These are phyloP conservation scores for Annulohypoxylon moriforme DNA, from an alignment of 495 filamentous ascomycete species.

Conservation along the genomic window DNA sequence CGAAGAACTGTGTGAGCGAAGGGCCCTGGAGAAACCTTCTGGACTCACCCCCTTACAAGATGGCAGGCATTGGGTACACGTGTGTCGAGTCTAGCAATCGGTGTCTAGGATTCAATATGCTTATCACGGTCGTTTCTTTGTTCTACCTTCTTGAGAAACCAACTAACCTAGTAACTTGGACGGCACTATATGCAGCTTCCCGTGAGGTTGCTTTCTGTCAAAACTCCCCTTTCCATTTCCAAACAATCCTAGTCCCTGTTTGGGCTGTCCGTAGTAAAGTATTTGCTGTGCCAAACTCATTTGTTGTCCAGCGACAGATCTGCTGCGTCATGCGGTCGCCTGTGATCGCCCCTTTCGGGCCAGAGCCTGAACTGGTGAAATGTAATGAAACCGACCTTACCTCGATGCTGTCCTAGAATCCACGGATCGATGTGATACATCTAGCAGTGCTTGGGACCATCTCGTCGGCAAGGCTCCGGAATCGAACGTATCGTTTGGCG, in stretches of 20 bases:
- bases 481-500: slow-evolving; percentile 43
- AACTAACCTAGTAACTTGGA: slow-evolving; percentile 50
- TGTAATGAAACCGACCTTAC: slow-evolving; percentile 56
- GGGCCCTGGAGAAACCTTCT: slow-evolving; percentile 39
- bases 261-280: slow-evolving; percentile 49
- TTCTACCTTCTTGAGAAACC: slow-evolving; percentile 54
- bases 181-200: slow-evolving; percentile 65
- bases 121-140: slow-evolving; percentile 56
- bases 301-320: slow-evolving; percentile 55
- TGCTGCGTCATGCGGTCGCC: slow-evolving; percentile 58
- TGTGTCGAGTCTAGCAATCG: slow-evolving; percentile 63
- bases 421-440: slow-evolving; percentile 47
- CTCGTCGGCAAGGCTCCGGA: slow-evolving; percentile 45
- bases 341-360: slow-evolving; percentile 56
- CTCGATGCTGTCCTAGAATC: slow-evolving; percentile 53
- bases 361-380: slow-evolving; percentile 49
- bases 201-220: slow-evolving; percentile 57
- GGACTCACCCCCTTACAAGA: slow-evolving; percentile 36
- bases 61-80: slow-evolving; percentile 52
- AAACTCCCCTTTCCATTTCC: slow-evolving; percentile 52
- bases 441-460: slow-evolving; percentile 37
- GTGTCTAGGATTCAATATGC: slow-evolving; percentile 51
- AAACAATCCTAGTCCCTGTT: slow-evolving; percentile 62
- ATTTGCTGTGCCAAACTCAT: slow-evolving; percentile 64
- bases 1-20: slow-evolving; percentile 39